Evolutionary conservation across 768 basidiomycete genomes (phyloP).

Genomic region (Krasilnikovozyma curviuscula): DNA sequence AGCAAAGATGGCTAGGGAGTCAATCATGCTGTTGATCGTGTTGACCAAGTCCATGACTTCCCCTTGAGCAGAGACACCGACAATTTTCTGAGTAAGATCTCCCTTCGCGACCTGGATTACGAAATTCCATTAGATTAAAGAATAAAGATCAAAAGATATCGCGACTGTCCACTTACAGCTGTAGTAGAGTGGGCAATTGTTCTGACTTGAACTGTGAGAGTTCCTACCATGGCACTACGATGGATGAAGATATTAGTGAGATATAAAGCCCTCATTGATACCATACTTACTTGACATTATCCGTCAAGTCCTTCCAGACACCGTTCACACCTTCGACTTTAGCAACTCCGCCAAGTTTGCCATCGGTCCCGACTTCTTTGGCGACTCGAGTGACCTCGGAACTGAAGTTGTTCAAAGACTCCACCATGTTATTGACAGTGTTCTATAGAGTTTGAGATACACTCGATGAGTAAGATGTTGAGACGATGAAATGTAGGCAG

Average conservation of each 20-base stretch:
- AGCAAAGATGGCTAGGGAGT: conserved; percentile 68
- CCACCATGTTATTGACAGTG: conserved; percentile 28
- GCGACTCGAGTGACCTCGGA: conserved; percentile 26
- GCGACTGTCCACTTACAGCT: too few relatives aligned
- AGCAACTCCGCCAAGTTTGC: conserved; percentile 53
- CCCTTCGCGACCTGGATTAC: conserved; percentile 53
- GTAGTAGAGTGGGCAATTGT: conserved; percentile 74
- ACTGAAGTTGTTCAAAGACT: conserved; percentile 21
- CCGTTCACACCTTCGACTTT: conserved; percentile 11
- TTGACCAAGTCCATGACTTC: conserved; percentile 92
- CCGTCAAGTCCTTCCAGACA: conserved; percentile 50
- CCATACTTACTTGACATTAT: too few relatives aligned
- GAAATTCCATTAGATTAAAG: too few relatives aligned
- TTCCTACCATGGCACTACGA: too few relatives aligned
- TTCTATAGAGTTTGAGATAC: neutral
- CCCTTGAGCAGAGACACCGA: conserved; percentile 76
- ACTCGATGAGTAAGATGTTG: neutral
- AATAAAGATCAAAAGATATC: conserved; percentile 14
- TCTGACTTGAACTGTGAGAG: conserved; percentile 80
- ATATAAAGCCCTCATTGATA: too few relatives aligned
- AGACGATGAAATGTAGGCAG: neutral
- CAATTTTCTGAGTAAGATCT: conserved; percentile 82
- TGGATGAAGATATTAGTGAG: too few relatives aligned
- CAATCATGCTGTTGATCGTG: conserved; percentile 97
- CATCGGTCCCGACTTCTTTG: conserved; percentile 57